phyloP scores from a whole-genome alignment of 2,329 filamentous ascomycete genomes.

The Colletotrichum plurivorum region DNA sequence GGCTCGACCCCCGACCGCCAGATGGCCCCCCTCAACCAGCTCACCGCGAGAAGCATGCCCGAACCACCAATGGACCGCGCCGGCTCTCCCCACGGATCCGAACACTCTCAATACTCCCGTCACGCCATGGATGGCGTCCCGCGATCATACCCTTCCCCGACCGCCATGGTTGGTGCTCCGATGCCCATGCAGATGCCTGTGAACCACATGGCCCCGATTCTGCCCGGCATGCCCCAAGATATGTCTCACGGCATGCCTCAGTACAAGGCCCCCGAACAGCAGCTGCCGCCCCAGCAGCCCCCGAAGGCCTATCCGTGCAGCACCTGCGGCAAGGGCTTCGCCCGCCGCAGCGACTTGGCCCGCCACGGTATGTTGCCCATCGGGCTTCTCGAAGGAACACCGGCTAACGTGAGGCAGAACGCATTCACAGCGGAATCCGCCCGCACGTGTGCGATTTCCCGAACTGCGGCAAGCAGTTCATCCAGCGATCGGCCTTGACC shows the following conservation, averaged over 20 bases:
- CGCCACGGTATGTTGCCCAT: conserved; percentile 81
- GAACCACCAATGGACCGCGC: conserved; percentile 63
- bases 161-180: conserved; percentile 59
- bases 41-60: conserved; percentile 44
- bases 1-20: conserved; percentile 46
- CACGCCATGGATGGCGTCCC: conserved; percentile 60
- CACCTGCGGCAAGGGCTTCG: conserved; percentile 92
- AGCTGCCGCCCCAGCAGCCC: conserved; percentile 35
- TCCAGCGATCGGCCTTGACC: conserved; percentile 94
- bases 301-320: conserved; percentile 77
- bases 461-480: conserved; percentile 95
- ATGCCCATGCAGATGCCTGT: conserved; percentile 60
- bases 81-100: conserved; percentile 72
- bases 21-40: conserved; percentile 45
- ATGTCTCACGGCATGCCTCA: conserved; percentile 47
- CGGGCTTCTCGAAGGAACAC: not conserved
- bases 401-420: conserved; percentile 71
- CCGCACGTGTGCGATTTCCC: conserved; percentile 94
- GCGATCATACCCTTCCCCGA: conserved; percentile 67
- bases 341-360: conserved; percentile 91
- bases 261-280: conserved; percentile 41
- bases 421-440: conserved; percentile 92
- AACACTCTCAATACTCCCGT: conserved; percentile 70
- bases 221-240: conserved; percentile 56
- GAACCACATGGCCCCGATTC: conserved; percentile 52